A percentile compares a stretch with the other conserved stretches of the same genome.
phyloP scores from a whole-genome alignment of 2,329 filamentous ascomycete species.

The Pseudogymnoascus sp. region DNA sequence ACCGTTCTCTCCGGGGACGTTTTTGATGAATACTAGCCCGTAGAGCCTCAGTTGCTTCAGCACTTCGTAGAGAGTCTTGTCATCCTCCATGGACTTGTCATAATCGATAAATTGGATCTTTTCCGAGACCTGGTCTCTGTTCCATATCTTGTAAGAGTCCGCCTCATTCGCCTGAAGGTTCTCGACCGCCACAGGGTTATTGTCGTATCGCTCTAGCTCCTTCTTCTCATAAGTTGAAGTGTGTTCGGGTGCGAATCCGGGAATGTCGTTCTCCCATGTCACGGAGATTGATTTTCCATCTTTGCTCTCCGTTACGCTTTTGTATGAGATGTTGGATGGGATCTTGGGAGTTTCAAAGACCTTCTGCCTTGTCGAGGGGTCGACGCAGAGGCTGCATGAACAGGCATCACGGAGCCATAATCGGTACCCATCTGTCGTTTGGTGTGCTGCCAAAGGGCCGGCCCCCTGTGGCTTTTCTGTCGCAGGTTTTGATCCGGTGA shows the following conservation, averaged over 20 bases:
- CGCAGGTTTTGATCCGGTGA: not conserved
- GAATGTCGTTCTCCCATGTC: slow-evolving; percentile 49
- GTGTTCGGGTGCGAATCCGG: slow-evolving; percentile 23
- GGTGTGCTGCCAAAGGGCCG: not conserved
- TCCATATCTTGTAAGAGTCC: slow-evolving; percentile 32
- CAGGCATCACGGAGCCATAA: slow-evolving; percentile 50
- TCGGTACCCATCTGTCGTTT: not conserved
- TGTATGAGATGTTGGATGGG: slow-evolving; percentile 38
- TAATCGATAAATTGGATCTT: slow-evolving; percentile 58
- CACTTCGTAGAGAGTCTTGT: slow-evolving; percentile 49
- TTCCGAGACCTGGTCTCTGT: slow-evolving; percentile 36
- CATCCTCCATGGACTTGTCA: slow-evolving; percentile 58
- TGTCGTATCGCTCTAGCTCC: slow-evolving; percentile 10
- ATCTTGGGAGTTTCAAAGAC: slow-evolving; percentile 59
- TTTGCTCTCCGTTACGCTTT: slow-evolving; percentile 30
- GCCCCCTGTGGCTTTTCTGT: not conserved
- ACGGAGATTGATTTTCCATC: slow-evolving; percentile 39
- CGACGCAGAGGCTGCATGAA: slow-evolving; percentile 47
- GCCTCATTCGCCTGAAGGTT: not conserved
- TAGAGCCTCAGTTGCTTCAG: slow-evolving; percentile 55
- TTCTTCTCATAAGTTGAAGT: slow-evolving; percentile 18
- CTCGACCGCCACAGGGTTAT: slow-evolving; percentile 15
- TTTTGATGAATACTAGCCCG: slow-evolving; percentile 70
- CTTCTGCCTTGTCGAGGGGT: slow-evolving; percentile 54
- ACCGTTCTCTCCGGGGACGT: slow-evolving; percentile 60